A percentile compares a stretch with the other conserved stretches of the same genome.
These are phyloP conservation scores for Epichloe bromicola DNA, from an alignment of 2,329 filamentous ascomycete species.

Conservation along the genomic window DNA sequence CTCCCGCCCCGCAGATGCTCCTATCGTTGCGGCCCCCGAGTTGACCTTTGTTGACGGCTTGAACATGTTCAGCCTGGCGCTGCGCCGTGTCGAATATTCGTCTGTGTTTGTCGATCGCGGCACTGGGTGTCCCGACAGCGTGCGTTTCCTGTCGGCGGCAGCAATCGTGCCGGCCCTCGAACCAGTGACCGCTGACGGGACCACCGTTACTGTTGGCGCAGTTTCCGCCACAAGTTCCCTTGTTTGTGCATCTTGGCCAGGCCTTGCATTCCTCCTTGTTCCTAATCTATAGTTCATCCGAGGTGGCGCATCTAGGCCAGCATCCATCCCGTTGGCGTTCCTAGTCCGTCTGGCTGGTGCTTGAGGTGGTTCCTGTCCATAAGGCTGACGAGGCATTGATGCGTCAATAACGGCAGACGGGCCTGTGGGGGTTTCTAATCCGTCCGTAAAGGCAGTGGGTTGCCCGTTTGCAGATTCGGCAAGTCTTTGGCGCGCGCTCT, in stretches of 20 bases:
- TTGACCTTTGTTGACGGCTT: slow-evolving; percentile 57
- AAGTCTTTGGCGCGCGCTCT: slow-evolving; percentile 35
- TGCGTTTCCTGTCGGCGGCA: slow-evolving; percentile 66
- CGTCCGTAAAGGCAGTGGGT: slow-evolving; percentile 31
- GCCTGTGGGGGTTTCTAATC: slow-evolving; percentile 46
- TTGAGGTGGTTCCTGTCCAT: slow-evolving; percentile 33
- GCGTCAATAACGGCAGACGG: slow-evolving; percentile 12
- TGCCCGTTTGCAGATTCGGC: slow-evolving; percentile 24
- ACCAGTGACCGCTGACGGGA: slow-evolving; percentile 22
- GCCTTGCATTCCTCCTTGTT: slow-evolving; percentile 27
- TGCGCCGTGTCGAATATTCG: slow-evolving; percentile 52
- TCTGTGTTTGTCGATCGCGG: slow-evolving; percentile 38
- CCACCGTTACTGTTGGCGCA: slow-evolving; percentile 21
- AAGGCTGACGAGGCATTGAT: slow-evolving; percentile 11
- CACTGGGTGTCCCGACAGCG: slow-evolving; percentile 71
- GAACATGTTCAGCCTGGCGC: slow-evolving; percentile 56
- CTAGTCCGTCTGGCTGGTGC: slow-evolving; percentile 41
- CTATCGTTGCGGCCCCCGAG: slow-evolving; percentile 41
- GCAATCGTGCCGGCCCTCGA: slow-evolving; percentile 24
- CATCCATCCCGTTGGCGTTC: slow-evolving; percentile 37
- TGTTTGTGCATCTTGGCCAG: slow-evolving; percentile 17
- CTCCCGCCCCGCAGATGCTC: slow-evolving; percentile 50
- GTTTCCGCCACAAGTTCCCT: slow-evolving; percentile 29
- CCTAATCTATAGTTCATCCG: slow-evolving; percentile 47
- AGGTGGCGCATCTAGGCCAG: slow-evolving; percentile 45